A percentile compares a stretch with the other conserved stretches of the same genome.
Conservation (phyloP, 495 filamentous ascomycete species). For the Daldinia vernicosa region DNA sequence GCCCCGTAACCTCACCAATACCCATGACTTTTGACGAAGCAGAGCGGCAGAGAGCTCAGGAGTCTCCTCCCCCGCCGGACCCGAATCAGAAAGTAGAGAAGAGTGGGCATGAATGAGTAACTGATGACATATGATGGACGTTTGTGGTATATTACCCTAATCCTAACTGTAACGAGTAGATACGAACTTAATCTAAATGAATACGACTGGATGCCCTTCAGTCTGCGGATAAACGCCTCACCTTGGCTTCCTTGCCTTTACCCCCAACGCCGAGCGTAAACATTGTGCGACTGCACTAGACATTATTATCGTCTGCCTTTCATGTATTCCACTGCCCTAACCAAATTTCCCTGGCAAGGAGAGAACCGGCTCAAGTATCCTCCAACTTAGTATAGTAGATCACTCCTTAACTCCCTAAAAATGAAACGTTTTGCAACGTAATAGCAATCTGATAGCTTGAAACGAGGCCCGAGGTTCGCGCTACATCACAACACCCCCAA, state of each 20-base stretch:
- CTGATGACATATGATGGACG: constrained; percentile 11
- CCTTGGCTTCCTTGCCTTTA: constrained; percentile 7
- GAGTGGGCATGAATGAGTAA: constrained; percentile 6
- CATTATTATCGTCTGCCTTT: background rate
- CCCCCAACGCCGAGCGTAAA: constrained; percentile 31
- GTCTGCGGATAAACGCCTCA: constrained; percentile 22
- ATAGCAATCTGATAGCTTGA: background rate
- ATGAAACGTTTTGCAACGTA: constrained; percentile 4
- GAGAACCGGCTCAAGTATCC: background rate
- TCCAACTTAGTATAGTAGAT: background rate
- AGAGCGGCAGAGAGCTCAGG: constrained; percentile 12
- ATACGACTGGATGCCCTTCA: constrained; percentile 19
- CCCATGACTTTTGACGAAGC: constrained; percentile 26
- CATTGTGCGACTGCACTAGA: constrained; percentile 15
- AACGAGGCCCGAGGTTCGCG: background rate
- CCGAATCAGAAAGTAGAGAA: constrained; percentile 9
- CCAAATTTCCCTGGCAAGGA: background rate
- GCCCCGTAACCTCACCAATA: constrained; percentile 14
- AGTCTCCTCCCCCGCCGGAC: background rate
- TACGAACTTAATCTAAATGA: constrained; percentile 26
- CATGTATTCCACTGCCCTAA: background rate
- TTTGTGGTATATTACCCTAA: constrained; percentile 33
- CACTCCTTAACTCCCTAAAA: constrained; percentile 1
- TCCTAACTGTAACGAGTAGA: constrained; percentile 22
- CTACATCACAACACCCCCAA: constrained; percentile 62